phyloP scores from a whole-genome alignment of 495 filamentous ascomycete species.

The Aspergillus cristatus region DNA sequence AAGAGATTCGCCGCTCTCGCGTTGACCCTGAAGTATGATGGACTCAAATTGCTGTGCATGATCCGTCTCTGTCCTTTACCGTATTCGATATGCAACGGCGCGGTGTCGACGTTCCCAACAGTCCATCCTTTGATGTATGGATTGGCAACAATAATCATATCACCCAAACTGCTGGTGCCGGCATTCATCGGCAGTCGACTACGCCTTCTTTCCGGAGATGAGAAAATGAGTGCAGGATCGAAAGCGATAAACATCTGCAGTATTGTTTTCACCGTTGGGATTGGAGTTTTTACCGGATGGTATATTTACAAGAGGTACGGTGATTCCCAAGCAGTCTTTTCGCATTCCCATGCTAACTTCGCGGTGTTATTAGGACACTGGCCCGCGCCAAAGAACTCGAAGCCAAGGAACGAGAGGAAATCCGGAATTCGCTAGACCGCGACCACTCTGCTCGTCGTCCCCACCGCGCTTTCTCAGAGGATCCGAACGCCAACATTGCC shows the following conservation, averaged over 20 bases:
- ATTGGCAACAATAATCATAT: slow-evolving; percentile 65
- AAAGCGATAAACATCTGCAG: slow-evolving; percentile 69
- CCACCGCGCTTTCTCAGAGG: slow-evolving; percentile 36
- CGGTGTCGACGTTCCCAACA: slow-evolving; percentile 85
- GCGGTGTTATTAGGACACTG: slow-evolving; percentile 49
- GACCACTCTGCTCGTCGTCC: slow-evolving; percentile 33
- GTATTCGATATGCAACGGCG: slow-evolving; percentile 92
- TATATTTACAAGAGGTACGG: slow-evolving; percentile 68
- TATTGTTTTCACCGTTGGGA: slow-evolving; percentile 59
- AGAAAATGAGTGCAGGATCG: slow-evolving; percentile 43
- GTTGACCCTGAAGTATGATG: slow-evolving; percentile 67
- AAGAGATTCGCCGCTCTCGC: slow-evolving; percentile 64
- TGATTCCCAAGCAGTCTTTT: neutral
- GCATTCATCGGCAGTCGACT: slow-evolving; percentile 82
- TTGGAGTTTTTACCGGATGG: slow-evolving; percentile 70
- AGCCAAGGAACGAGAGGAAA: slow-evolving; percentile 57
- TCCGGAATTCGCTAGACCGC: slow-evolving; percentile 29
- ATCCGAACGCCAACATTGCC: slow-evolving; percentile 33
- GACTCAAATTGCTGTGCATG: slow-evolving; percentile 81
- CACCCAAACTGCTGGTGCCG: slow-evolving; percentile 83
- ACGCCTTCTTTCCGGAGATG: slow-evolving; percentile 51
- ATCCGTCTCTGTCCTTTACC: slow-evolving; percentile 88
- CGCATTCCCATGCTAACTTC: neutral
- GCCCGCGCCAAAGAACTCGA: slow-evolving; percentile 77
- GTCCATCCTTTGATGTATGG: slow-evolving; percentile 69